These are phyloP conservation scores for Alternaria conjuncta DNA, from an alignment of 2,329 filamentous ascomycete genomes.

Conservation along the genomic window DNA sequence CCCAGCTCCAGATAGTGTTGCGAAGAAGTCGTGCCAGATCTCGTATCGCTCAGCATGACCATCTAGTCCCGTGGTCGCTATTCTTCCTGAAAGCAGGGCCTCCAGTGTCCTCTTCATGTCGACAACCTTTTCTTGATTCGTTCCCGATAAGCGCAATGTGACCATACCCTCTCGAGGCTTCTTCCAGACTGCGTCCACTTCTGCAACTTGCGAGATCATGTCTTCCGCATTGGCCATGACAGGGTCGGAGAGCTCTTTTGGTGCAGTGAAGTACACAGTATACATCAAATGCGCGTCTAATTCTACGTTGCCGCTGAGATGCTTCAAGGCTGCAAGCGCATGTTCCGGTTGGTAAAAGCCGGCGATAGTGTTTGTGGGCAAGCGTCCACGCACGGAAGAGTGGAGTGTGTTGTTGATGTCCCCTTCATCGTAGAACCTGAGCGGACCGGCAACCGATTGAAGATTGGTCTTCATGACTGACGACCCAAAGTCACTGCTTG, in stretches of 20 bases:
- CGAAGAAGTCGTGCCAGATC: constrained; percentile 16
- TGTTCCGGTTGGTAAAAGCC: constrained; percentile 13
- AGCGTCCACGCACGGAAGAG: background rate
- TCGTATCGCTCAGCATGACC: background rate
- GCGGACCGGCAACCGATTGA: background rate
- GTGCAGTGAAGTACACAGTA: constrained; percentile 6
- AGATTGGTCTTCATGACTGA: background rate
- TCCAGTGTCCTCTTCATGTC: constrained; percentile 7
- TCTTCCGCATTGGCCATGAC: constrained; percentile 3
- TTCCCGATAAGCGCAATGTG: constrained; percentile 7
- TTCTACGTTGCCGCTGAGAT: background rate
- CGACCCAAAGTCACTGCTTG: background rate
- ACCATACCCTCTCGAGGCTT: constrained; percentile 4
- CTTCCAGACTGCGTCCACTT: background rate
- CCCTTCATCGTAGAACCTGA: background rate
- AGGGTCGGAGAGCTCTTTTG: constrained; percentile 5
- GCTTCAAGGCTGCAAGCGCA: constrained; percentile 5
- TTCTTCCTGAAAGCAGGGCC: constrained; percentile 3
- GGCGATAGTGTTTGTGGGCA: background rate
- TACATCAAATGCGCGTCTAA: constrained; percentile 2
- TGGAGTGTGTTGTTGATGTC: background rate
- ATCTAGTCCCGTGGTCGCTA: background rate
- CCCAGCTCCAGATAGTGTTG: background rate
- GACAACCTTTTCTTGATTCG: background rate
- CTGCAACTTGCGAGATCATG: background rate